Percentiles rank a stretch among this genome's conserved stretches.
Evolutionary conservation across 306 rosid genomes (phyloP).

Genomic region (Prunus armeniaca): DNA sequence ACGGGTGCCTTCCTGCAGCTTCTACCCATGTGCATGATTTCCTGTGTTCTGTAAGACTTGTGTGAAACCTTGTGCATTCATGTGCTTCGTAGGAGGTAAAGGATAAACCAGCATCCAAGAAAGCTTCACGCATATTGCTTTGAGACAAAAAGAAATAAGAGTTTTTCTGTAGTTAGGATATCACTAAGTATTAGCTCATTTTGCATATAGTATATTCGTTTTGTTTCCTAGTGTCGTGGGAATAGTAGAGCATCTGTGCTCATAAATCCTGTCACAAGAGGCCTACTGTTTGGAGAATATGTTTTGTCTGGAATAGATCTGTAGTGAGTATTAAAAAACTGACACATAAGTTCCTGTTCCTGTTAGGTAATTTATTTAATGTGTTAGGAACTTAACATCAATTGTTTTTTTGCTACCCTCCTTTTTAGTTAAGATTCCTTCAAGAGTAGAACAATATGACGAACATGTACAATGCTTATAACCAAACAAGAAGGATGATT

Average conservation of each 20-base stretch:
- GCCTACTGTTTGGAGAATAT: neutral
- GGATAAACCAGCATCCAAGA: neutral
- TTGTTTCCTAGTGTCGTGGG: neutral
- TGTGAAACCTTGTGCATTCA: neutral
- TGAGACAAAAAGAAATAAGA: neutral
- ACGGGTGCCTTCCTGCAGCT: constrained; percentile 13
- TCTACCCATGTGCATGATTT: constrained; percentile 11
- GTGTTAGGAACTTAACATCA: neutral
- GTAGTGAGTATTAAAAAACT: neutral
- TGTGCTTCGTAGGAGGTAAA: neutral
- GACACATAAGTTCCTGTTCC: neutral
- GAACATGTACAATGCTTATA: neutral
- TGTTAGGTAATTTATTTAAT: neutral
- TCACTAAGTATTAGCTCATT: neutral
- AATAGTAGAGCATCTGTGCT: neutral
- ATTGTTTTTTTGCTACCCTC: neutral
- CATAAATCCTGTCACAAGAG: neutral
- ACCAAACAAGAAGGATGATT: neutral
- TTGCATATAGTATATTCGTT: neutral
- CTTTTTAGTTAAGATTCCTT: neutral
- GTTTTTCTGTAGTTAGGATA: neutral
- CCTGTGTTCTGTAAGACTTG: neutral
- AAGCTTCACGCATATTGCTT: neutral
- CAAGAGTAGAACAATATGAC: neutral
- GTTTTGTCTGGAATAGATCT: neutral